These are phyloP conservation scores for Aspergillus bombycis DNA, from an alignment of 2,329 filamentous ascomycete species.

Conservation along the genomic window DNA sequence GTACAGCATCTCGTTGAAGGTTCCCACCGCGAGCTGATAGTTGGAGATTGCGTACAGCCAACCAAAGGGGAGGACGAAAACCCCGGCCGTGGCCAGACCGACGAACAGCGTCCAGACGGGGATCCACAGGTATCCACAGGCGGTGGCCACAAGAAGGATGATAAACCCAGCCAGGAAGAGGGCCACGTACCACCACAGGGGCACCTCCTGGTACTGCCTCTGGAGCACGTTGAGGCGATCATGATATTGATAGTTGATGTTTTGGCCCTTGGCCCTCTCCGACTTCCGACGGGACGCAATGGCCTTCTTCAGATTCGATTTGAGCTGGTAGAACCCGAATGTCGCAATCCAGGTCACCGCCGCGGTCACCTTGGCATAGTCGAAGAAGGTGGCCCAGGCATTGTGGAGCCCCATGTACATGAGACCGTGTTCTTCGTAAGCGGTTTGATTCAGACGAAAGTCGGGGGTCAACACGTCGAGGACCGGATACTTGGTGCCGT, in stretches of 20 bases:
- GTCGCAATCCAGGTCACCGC: slow-evolving; percentile 62
- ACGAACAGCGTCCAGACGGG: slow-evolving; percentile 64
- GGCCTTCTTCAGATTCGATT: slow-evolving; percentile 50
- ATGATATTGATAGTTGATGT: slow-evolving; percentile 59
- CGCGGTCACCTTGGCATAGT: slow-evolving; percentile 62
- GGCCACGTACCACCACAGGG: slow-evolving; percentile 59
- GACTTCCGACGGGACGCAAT: slow-evolving; percentile 38
- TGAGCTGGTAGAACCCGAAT: slow-evolving; percentile 57
- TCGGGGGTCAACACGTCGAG: slow-evolving; percentile 46
- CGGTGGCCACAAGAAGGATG: slow-evolving; percentile 56
- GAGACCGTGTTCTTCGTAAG: slow-evolving; percentile 53
- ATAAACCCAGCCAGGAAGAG: slow-evolving; percentile 56
- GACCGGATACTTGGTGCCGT: slow-evolving; percentile 53
- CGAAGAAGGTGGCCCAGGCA: slow-evolving; percentile 63
- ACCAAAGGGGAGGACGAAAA: slow-evolving; percentile 60
- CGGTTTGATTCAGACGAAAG: slow-evolving; percentile 54
- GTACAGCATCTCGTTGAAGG: slow-evolving; percentile 63
- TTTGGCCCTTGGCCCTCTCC: slow-evolving; percentile 31
- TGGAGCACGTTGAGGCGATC: slow-evolving; percentile 64
- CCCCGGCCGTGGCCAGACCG: slow-evolving; percentile 57
- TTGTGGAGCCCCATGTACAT: slow-evolving; percentile 62
- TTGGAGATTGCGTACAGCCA: slow-evolving; percentile 65
- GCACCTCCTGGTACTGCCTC: slow-evolving; percentile 61
- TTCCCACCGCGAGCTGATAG: slow-evolving; percentile 57
- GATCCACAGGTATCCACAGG: slow-evolving; percentile 58